Percentiles rank a stretch among this genome's conserved stretches.
phyloP scores from a whole-genome alignment of 148 eudicot genomes.

The Rhododendron simsii region DNA sequence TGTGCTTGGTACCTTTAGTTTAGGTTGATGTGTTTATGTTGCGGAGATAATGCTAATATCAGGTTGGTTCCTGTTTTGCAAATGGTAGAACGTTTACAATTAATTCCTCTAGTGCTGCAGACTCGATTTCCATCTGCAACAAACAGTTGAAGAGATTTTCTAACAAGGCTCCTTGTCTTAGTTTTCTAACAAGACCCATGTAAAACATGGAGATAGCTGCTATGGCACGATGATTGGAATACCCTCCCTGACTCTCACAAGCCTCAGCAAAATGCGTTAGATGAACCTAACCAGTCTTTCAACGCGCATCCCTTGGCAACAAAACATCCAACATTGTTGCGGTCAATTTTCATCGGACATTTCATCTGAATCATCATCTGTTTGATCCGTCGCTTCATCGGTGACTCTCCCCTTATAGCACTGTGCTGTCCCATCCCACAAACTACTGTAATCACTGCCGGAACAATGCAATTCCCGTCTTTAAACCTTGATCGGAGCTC shows the following conservation, averaged over 20 bases:
- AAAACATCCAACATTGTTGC: slow-evolving; percentile 75
- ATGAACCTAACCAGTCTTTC: slow-evolving; percentile 49
- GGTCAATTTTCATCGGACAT: slow-evolving; percentile 68
- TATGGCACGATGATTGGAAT: background rate
- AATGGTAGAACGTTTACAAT: background rate
- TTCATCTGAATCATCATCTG: slow-evolving; percentile 46
- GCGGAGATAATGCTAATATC: background rate
- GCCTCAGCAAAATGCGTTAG: background rate
- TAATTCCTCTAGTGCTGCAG: background rate
- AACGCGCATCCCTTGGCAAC: slow-evolving; percentile 61
- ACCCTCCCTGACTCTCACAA: background rate
- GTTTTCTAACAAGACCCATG: background rate
- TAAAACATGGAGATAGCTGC: background rate
- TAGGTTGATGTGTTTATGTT: background rate
- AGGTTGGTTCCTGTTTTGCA: background rate
- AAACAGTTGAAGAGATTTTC: background rate
- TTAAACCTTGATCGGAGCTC: slow-evolving; percentile 41
- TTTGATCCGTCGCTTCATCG: slow-evolving; percentile 58
- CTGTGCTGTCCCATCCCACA: slow-evolving; percentile 81
- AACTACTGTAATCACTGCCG: slow-evolving; percentile 50
- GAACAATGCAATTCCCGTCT: slow-evolving; percentile 28
- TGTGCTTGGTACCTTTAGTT: background rate
- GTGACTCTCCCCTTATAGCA: slow-evolving; percentile 50
- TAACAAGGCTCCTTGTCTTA: background rate
- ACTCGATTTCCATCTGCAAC: background rate